Evolutionary conservation across 2,329 filamentous ascomycete species (phyloP), one percentile per base, ranked within the genome.

Genomic region (Aspergillus quadrilineatus): DNA sequence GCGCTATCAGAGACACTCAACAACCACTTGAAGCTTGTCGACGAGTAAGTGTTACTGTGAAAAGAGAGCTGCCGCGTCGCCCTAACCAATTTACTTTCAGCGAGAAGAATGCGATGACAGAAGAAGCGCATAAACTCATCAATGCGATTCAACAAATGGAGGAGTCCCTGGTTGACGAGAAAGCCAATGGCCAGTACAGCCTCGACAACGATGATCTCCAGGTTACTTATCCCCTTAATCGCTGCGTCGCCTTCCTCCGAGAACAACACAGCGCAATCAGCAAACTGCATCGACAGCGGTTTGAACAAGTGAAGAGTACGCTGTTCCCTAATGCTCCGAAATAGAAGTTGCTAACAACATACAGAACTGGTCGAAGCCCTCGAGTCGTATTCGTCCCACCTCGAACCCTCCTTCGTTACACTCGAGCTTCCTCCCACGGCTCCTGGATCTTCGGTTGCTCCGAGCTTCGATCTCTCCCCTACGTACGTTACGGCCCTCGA

Each of bases 321-420:
- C 75, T 15, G 34, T 12, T 8, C 14, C 30, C 17, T 4, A 10
- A 4, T 1, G 15, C 1, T 28, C 22, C 41, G 10, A 15, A 29
- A 15, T 22, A 15, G 22, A 1, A 37, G 39, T 10, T 52, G 50
- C 70, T 75, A 56, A 76, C 59, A 14, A 3, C 22, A 1, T n/a
- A 14, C 65, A 95, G 91, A 97, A 80, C 88, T 99, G 62, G 92
- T 92, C 26, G 86, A 95, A 75, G 93, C 93, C 4, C 87, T 99
- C 50, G 89, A 96, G 71, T 97, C 93, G 4, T 99, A 97, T 73
- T 96, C 94, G 1, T 96, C 90, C 8, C 94, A 97, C 72, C 89
- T 99, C 46, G 94, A 99, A 73, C 79, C 90, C 9, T 88, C 88
- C 2, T 97, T 97, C 72, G 84, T 97, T 63, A 85, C 87, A 69